A percentile compares a stretch with the other conserved stretches of the same genome.
These are phyloP conservation scores for Magnusiomyces sp. DNA, from an alignment of 1,139 yeast genomes.

Conservation along the genomic window DNA sequence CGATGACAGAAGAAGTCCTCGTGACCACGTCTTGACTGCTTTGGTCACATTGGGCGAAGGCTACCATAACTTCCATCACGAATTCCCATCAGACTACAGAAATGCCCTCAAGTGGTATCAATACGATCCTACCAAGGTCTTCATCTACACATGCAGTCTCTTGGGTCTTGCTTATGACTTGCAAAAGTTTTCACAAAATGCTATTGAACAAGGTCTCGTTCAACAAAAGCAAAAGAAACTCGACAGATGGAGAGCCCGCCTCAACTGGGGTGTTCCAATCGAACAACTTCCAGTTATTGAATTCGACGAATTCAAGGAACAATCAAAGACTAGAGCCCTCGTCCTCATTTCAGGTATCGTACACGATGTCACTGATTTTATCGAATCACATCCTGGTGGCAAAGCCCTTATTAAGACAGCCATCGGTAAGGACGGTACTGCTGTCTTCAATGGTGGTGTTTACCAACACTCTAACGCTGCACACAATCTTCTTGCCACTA, in stretches of 20 bases:
- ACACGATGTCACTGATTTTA: constrained; percentile 78
- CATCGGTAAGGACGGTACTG: constrained; percentile 91
- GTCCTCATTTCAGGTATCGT: constrained; percentile 90
- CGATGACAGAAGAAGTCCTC: constrained; percentile 94
- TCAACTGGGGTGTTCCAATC: constrained; percentile 90
- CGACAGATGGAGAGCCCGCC: constrained; percentile 64
- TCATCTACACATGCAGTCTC: constrained; percentile 62
- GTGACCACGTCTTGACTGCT: constrained; percentile 93
- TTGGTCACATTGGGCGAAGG: constrained; percentile 97
- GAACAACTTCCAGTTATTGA: constrained; percentile 87
- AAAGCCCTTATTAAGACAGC: constrained; percentile 78
- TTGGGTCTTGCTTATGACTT: constrained; percentile 84
- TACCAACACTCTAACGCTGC: constrained; percentile 97
- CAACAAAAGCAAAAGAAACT: constrained; percentile 97
- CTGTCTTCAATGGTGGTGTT: constrained; percentile 96
- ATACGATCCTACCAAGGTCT: constrained; percentile 90
- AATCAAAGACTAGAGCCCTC: constrained; percentile 52
- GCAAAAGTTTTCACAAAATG: constrained; percentile 89
- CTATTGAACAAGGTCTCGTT: constrained; percentile 89
- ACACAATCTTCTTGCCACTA: constrained; percentile 85
- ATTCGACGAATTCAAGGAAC: constrained; percentile 66
- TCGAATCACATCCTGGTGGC: constrained; percentile 97
- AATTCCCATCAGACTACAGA: constrained; percentile 97
- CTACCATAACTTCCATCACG: constrained; percentile 98
- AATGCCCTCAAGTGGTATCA: constrained; percentile 98